Evolutionary conservation across 164 flowering plant species (phyloP), one percentile per base, ranked within the genome.

Genomic region (Magnolia changhungtana): DNA sequence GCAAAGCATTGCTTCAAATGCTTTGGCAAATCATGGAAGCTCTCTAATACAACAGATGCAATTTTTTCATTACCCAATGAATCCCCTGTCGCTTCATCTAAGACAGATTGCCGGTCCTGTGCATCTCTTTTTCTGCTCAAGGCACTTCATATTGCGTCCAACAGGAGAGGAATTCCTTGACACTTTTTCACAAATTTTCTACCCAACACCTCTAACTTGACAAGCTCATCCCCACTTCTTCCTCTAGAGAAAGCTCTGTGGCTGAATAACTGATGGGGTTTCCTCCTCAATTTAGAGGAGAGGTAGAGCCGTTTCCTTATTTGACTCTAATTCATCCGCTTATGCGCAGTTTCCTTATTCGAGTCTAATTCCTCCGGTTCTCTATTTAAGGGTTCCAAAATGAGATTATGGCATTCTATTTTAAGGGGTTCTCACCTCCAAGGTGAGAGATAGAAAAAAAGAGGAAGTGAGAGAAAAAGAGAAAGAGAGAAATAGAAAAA

Each of bases 101-200:
- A 29, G 14, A 81, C 27, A 8, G 4, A 16, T 8, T 72, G 29
- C 83, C 83, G 78, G 3, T 78, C 76, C 0, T 63, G 6, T 11
- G 20, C 67, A n/a, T 73, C 51, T 45, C 67, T 19, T 37, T n/a
- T 37, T 8, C 16, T 14, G 52, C 55, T 8, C 45, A 73, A 16
- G 11, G 61, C 6, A 45, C 69, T 20, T 37, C 68, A 59, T 1
- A 63, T 37, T 2, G 24, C 18, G 51, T 37, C 11, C 55, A 45
- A 45, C 8, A 66, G 24, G 20, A 78, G 63, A 9, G 80, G 80
- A 2, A 78, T n/a, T 37, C 80, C 80, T 58, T 65, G 29, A 45
- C 80, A 78, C 31, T 67, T 78, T 0, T 24, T 27, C 4, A 68
- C 78, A 67, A 75, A 69, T n/a, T 76, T 65, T 24, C 31, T 59